A percentile compares a stretch with the other conserved stretches of the same genome.
These are phyloP conservation scores for Cynanchum wilfordii DNA, from an alignment of 257 asterid species.

Conservation along the genomic window DNA sequence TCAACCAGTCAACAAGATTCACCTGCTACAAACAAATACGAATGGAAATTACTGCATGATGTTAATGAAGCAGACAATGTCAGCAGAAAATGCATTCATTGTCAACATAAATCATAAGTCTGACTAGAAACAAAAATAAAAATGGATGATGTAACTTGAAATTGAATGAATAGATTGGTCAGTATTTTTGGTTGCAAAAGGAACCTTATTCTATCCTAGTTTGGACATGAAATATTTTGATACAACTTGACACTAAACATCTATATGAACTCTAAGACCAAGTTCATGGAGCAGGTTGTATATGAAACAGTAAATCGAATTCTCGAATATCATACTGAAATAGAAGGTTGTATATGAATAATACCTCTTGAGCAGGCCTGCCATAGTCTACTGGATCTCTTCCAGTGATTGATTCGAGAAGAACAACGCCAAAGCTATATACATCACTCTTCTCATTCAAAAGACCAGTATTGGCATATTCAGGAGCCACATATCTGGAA, in stretches of 20 bases:
- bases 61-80: not conserved
- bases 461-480: constrained; percentile 92
- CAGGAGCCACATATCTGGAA: constrained; percentile 94
- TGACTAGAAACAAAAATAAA: not conserved
- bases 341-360: not conserved
- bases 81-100: not conserved
- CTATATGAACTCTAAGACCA: not conserved
- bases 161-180: not conserved
- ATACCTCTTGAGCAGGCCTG: constrained; percentile 91
- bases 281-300: too few relatives aligned
- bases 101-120: not conserved
- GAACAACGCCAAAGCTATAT: constrained; percentile 87
- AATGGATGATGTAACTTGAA: not conserved
- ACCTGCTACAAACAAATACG: constrained; percentile 39
- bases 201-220: not conserved
- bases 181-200: not conserved
- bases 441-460: constrained; percentile 91
- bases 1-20: constrained; percentile 96
- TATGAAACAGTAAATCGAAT: not conserved
- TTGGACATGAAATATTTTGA: not conserved
- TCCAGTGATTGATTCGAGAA: constrained; percentile 88
- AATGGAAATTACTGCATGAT: not conserved
- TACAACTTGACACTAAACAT: not conserved
- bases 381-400: constrained; percentile 98
- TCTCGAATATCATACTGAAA: too few relatives aligned